Base-by-base conservation (phyloP, 495 filamentous ascomycete genomes). In the Glonium stellatum region DNA sequence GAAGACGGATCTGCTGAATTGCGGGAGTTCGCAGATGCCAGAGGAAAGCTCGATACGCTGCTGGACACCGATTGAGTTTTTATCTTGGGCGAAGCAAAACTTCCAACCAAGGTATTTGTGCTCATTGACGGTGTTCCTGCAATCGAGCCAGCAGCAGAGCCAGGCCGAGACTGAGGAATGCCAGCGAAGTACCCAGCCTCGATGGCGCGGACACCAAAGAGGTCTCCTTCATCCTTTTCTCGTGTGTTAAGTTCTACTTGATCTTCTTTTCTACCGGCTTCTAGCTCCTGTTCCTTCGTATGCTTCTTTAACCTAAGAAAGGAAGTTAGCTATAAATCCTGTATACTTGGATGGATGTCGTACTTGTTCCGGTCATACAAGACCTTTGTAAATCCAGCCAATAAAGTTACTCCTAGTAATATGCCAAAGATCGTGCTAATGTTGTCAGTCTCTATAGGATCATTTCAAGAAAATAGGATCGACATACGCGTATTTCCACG, bases 171-270 rank as follows among this genome's bases (percentile, higher is more conserved):
- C 56, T 78, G 77, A n/a, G 72, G 66, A 37, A 78, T 71, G 53
- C 77, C 77, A 55, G 73, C 75, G 57, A 63, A 75, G 58, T 69
- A 76, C 5, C 77, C 77, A 59, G 70, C 65, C 52, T 79, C 75
- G 35, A 78, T 64, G 27, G 75, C 77, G 44, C 75, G 64, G 25
- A 76, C 69, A 18, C 77, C 75, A 50, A 78, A 78, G 5, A 79
- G 58, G 65, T 79, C 73, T 5, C 74, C 74, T 58, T 77, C 76
- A 55, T 74, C 74, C 49, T 72, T 68, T 46, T 75, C 73, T n/a
- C 67, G 60, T 25, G 67, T 54, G 50, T 70, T 74, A 39, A 76
- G 65, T 25, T 71, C 67, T 25, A 70, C 63, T 31, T 72, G 67
- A 21, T 71, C 67, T 21, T 70, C 57, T 54, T 65, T 70, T 58